Percentiles rank a stretch among this genome's conserved stretches.
These are phyloP conservation scores for Ziziphus jujuba DNA, from an alignment of 306 rosid genomes.

Conservation along the genomic window DNA sequence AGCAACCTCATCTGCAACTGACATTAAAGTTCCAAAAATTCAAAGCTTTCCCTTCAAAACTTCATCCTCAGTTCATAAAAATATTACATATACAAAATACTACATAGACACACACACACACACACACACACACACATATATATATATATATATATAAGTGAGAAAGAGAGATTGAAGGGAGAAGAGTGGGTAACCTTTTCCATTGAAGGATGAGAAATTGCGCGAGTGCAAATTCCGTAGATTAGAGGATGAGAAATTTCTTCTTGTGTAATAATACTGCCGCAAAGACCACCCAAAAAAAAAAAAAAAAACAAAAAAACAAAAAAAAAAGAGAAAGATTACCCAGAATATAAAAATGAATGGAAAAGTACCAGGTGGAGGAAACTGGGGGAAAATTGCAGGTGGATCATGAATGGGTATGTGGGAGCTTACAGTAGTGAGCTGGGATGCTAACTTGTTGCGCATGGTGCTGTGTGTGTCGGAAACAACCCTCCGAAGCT, in stretches of 20 bases:
- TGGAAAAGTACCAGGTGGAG: not conserved
- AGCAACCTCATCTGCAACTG: conserved; percentile 59
- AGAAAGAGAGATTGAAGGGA: not conserved
- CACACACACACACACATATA: no score
- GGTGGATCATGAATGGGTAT: no score
- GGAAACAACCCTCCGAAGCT: not conserved
- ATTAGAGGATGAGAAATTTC: no score
- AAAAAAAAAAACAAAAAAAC: not conserved
- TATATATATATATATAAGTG: not conserved
- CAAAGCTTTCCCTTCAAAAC: not conserved
- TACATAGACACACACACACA: no score
- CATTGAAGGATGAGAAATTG: conserved; percentile 45
- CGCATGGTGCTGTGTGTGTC: conserved; percentile 48
- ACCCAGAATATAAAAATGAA: not conserved
- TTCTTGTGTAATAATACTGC: conserved; percentile 56
- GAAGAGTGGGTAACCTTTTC: conserved; percentile 41
- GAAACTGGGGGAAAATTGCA: not conserved
- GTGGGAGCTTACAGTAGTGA: conserved; percentile 41
- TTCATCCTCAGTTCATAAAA: not conserved
- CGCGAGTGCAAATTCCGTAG: conserved; percentile 42
- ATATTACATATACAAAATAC: no score
- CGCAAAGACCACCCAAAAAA: not conserved
- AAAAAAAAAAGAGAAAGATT: not conserved
- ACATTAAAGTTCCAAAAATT: not conserved
- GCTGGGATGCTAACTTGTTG: conserved; percentile 38